Percentiles rank a stretch among this genome's conserved stretches.
These are phyloP conservation scores for Striga hermonthica DNA, from an alignment of 305 asterid genomes.

Conservation along the genomic window DNA sequence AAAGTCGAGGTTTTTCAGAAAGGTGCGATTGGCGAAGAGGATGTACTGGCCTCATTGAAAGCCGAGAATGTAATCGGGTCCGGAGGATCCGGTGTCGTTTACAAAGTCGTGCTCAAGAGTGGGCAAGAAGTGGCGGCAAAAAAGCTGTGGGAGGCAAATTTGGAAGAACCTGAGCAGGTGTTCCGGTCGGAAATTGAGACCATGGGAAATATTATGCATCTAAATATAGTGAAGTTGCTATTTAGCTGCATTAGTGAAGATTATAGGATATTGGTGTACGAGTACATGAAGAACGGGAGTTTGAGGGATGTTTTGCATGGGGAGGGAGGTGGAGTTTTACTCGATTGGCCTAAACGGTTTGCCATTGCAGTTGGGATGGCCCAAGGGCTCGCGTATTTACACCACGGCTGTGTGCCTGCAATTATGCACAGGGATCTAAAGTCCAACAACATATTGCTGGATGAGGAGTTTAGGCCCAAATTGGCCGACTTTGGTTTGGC, in stretches of 20 bases:
- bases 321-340: conserved; percentile 49
- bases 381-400: conserved; percentile 82
- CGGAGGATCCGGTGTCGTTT: conserved; percentile 80
- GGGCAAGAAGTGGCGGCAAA: conserved; percentile 73
- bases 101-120: conserved; percentile 48
- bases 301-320: conserved; percentile 74
- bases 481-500: conserved; percentile 92
- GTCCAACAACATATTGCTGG: conserved; percentile 74
- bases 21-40: conserved; percentile 49
- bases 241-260: conserved; percentile 60
- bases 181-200: conserved; percentile 67
- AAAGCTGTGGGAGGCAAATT: conserved; percentile 61
- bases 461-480: conserved; percentile 61
- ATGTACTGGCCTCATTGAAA: conserved; percentile 49
- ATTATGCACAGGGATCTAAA: conserved; percentile 79
- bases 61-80: conserved; percentile 65
- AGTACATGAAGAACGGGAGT: conserved; percentile 82
- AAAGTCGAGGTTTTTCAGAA: conserved; percentile 61
- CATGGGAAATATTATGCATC: conserved; percentile 67
- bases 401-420: conserved; percentile 79
- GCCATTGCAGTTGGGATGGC: conserved; percentile 71
- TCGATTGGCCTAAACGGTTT: conserved; percentile 73
- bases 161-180: conserved; percentile 44
- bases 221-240: conserved; percentile 63
- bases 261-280: conserved; percentile 64